Evolutionary conservation across 2,329 filamentous ascomycete genomes (phyloP), one percentile per base, ranked within the genome.

Genomic region (Ascochyta viciae-villosae): DNA sequence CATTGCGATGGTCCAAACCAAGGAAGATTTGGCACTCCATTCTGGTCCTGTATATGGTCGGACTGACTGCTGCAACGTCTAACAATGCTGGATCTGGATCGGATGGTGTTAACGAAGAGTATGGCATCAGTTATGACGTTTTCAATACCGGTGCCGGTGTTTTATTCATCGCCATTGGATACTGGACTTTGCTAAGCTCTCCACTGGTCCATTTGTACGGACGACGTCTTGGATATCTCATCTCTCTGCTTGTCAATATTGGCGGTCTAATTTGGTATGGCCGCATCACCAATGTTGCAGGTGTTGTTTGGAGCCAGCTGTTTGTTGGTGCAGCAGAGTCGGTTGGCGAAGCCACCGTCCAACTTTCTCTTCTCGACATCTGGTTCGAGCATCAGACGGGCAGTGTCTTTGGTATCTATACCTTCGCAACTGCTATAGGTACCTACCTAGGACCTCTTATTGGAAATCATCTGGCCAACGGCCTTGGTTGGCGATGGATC

Each of bases 1-100:
- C 82, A 0, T 69, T 84, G 47, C 83, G 83, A 64, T 85, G 82
- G 82, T 72, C 70, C 9, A 70, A 74, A 60, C 58, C 65, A 49
- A 79, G 77, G 68, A 85, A 84, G 63, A 57, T 56, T 13, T 62
- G 61, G 61, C 61, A 63, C 43, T 63, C 61, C 31, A 45, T 63
- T 29, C 52, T 64, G 33, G 62, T 64, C 24, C 34, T 62, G 37
- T 64, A 62, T 42, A 60, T 64, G 35, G 62, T 62, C 24, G 62
- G 57, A 5, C 29, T 64, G 12, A 64, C 62, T 22, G 62, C 62
- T 37, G 62, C 62, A 12, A 64, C 62, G 13, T 64, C 62, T 6
- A 64, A 64, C 47, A 62, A 64, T 37, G 62, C 62, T 38, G 62
- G 62, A 16, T 62, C 59, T 10, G 62, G 59, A 15, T 60, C 62